These are phyloP conservation scores for Tephrocybe sp. DNA, from an alignment of 768 basidiomycete genomes.

Conservation along the genomic window DNA sequence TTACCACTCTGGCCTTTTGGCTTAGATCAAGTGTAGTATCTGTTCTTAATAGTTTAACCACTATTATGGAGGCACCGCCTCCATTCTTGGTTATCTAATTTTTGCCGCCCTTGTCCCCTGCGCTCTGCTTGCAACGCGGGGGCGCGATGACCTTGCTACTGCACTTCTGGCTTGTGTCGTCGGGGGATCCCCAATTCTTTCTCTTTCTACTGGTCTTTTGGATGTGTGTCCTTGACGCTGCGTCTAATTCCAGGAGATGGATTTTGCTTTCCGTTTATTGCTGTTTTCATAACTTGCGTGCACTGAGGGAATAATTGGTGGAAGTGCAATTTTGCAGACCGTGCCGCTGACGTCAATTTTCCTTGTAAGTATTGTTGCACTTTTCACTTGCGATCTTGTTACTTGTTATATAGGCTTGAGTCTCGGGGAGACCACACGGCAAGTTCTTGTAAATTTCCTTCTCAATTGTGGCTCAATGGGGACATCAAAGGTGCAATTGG, in stretches of 20 bases:
- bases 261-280: no score
- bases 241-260: slow-evolving; percentile 1
- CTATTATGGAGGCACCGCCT: slow-evolving; percentile 56
- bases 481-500: no score
- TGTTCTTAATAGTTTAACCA: slow-evolving; percentile 87
- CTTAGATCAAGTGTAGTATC: slow-evolving; percentile 98
- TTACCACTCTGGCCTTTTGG: slow-evolving; percentile 93
- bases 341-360: no score
- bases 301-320: background rate
- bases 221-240: background rate
- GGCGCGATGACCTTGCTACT: slow-evolving; percentile 53
- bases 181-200: slow-evolving; percentile 51
- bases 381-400: no score
- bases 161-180: slow-evolving; percentile 61
- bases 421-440: no score
- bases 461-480: no score
- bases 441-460: no score
- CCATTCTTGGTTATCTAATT: slow-evolving; percentile 57
- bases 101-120: slow-evolving; percentile 45
- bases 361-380: no score
- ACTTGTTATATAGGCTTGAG: no score
- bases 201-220: slow-evolving; percentile 4
- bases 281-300: no score
- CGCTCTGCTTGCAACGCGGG: slow-evolving; percentile 58
- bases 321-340: no score